Percentiles rank a stretch among this genome's conserved stretches.
Evolutionary conservation across 2,329 filamentous ascomycete species (phyloP).

Genomic region (Curvularia sp.): DNA sequence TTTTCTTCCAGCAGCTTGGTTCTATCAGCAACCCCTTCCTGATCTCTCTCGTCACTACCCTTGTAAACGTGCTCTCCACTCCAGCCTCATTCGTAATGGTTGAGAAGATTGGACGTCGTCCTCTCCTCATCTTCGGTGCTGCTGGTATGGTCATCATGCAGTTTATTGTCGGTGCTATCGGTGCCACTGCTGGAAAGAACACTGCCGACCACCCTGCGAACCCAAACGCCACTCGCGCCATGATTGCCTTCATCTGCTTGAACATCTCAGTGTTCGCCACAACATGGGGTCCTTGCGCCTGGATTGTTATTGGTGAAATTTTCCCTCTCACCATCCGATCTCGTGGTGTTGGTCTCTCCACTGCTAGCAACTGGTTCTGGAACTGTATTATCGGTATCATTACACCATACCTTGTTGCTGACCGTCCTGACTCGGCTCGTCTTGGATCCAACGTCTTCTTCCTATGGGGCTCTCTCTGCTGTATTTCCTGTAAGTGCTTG

Average conservation of each 20-base stretch:
- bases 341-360: constrained; percentile 85
- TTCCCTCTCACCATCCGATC: constrained; percentile 90
- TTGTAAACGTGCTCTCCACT: constrained; percentile 87
- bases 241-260: constrained; percentile 90
- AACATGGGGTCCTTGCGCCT: constrained; percentile 81
- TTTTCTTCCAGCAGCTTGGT: constrained; percentile 81
- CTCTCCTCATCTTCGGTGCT: constrained; percentile 79
- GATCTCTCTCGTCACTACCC: constrained; percentile 82
- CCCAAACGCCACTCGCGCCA: constrained; percentile 42
- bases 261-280: constrained; percentile 92
- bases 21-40: constrained; percentile 77
- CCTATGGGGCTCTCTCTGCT: constrained; percentile 66
- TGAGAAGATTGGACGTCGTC: constrained; percentile 81
- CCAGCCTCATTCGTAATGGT: constrained; percentile 86
- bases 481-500: constrained; percentile 54
- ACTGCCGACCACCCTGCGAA: constrained; percentile 49
- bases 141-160: constrained; percentile 84
- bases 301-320: constrained; percentile 84
- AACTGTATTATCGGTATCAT: constrained; percentile 70
- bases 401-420: constrained; percentile 79
- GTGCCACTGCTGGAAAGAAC: constrained; percentile 48
- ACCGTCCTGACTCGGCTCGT: constrained; percentile 70
- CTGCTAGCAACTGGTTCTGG: constrained; percentile 76
- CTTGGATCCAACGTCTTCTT: constrained; percentile 64
- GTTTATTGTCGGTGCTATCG: constrained; percentile 80